Base-by-base conservation (phyloP, 2,329 filamentous ascomycete genomes). In the Colletotrichum australisinense region DNA sequence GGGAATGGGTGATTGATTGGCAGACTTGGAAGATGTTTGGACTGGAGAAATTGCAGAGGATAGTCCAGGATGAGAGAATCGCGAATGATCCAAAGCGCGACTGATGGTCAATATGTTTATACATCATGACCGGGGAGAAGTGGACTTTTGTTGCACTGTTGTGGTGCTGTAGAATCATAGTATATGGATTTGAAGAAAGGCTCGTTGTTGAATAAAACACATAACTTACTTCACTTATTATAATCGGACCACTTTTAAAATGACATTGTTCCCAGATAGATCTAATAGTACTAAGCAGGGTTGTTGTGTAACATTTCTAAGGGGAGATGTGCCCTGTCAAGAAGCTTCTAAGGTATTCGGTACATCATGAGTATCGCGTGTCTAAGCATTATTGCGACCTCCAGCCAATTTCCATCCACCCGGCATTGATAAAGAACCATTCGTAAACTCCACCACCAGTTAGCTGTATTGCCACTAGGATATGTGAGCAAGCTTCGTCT, bases 1-100 rank as follows among this genome's bases (percentile, higher is more conserved):
- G 76, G 0, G 81, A 83, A 76, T 56, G 64, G 19, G 32, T 76
- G 0, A 65, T 79, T 46, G 76, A 76, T 0, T 70, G 77, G 9
- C 79, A 80, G n/a, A 82, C 81, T 55, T 76, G 77, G 7, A 75
- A 67, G 11, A 66, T 38, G 62, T 69, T 75, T 32, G 62, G 32
- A 1, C 62, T 55, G 8, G 26, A 46, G 16, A 64, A 52, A 22
- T 12, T 64, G 11, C 19, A 64, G 7, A 52, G 19, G 4, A 38
- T 55, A n/a, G 46, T 64, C 24, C 4, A 55, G 62, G 26, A 52
- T 12, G 52, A 55, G 52, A 55, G 52, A 55, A 4, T 26, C n/a
- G 52, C n/a, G 52, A 55, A 55, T 26, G 8, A 12, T 24, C 8
- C 52, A 55, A 24, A 55, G 3, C 52, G 8, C 52, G 19, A 55